These are phyloP conservation scores for Paxillus rubicundulus DNA, from an alignment of 768 basidiomycete genomes.

Conservation along the genomic window DNA sequence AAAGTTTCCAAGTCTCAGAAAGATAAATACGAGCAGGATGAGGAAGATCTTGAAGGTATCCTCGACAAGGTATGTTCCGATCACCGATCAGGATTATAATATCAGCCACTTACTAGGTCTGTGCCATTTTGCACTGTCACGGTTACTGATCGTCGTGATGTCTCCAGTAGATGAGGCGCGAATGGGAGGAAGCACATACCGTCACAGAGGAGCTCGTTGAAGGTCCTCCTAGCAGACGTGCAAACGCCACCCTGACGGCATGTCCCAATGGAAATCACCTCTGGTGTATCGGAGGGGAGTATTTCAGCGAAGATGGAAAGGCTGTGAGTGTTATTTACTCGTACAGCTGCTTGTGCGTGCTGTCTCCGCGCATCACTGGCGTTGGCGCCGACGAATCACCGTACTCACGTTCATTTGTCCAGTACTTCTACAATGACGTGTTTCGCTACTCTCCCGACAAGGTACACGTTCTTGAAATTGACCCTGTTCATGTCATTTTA, in stretches of 20 bases:
- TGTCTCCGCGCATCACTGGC: no score
- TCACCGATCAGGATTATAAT: not conserved
- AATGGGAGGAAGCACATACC: conserved; percentile 80
- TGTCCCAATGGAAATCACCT: conserved; percentile 80
- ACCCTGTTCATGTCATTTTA: not conserved
- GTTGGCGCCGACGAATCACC: not conserved
- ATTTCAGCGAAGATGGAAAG: conserved; percentile 82
- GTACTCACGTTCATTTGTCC: not conserved
- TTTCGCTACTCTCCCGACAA: conserved; percentile 86
- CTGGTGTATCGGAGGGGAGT: conserved; percentile 86
- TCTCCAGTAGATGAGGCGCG: conserved; percentile 65
- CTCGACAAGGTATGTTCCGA: conserved; percentile 61
- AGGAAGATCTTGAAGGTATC: conserved; percentile 80
- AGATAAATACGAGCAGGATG: conserved; percentile 59
- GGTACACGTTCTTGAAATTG: conserved; percentile 30
- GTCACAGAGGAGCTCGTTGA: conserved; percentile 85
- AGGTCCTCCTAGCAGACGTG: conserved; percentile 78
- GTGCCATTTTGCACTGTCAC: no score
- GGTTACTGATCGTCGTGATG: conserved; percentile 1
- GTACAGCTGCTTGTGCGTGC: not conserved
- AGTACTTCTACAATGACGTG: conserved; percentile 88
- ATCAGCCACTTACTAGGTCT: not conserved
- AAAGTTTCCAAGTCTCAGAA: conserved; percentile 45
- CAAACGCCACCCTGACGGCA: conserved; percentile 77
- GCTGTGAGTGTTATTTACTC: conserved; percentile 50